Evolutionary conservation across 2,329 filamentous ascomycete genomes (phyloP).

Genomic region (Dactylellina parvicollis): DNA sequence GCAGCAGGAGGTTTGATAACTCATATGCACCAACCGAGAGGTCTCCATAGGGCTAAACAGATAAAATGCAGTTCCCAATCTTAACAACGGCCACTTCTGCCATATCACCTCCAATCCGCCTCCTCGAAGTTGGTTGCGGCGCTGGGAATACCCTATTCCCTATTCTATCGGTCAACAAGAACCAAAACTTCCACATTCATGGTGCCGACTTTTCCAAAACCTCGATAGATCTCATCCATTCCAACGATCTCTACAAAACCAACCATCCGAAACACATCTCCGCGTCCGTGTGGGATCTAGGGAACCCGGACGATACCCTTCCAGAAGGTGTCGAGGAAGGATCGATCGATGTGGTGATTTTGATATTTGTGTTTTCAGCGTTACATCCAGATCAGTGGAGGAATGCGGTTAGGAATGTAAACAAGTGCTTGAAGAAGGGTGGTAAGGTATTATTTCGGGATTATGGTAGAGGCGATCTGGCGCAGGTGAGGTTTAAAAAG

Average conservation of each 20-base stretch:
- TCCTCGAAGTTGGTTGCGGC: constrained; percentile 92
- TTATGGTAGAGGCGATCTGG: constrained; percentile 93
- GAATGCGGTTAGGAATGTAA: constrained; percentile 81
- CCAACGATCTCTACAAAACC: constrained; percentile 77
- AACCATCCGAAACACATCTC: constrained; percentile 61
- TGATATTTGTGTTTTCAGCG: constrained; percentile 98
- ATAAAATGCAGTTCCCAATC: constrained; percentile 73
- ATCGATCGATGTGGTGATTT: constrained; percentile 88
- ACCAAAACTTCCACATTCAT: constrained; percentile 82
- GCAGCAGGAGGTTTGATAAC: constrained; percentile 74
- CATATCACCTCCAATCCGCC: constrained; percentile 73
- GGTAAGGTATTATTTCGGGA: constrained; percentile 95
- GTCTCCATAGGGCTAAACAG: not conserved
- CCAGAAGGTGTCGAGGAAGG: constrained; percentile 79
- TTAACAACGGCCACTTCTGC: constrained; percentile 78
- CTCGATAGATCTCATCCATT: constrained; percentile 90
- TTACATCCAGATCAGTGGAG: constrained; percentile 85
- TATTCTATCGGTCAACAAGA: constrained; percentile 83
- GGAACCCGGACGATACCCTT: constrained; percentile 64
- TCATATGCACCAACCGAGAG: not conserved
- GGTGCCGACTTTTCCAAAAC: constrained; percentile 97
- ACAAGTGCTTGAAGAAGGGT: constrained; percentile 84
- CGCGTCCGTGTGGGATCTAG: constrained; percentile 80
- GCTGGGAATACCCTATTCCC: constrained; percentile 97
- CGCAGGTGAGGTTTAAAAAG: constrained; percentile 97